Base-by-base conservation (phyloP, 2,329 filamentous ascomycete species). In the Plectosphaerella plurivora region DNA sequence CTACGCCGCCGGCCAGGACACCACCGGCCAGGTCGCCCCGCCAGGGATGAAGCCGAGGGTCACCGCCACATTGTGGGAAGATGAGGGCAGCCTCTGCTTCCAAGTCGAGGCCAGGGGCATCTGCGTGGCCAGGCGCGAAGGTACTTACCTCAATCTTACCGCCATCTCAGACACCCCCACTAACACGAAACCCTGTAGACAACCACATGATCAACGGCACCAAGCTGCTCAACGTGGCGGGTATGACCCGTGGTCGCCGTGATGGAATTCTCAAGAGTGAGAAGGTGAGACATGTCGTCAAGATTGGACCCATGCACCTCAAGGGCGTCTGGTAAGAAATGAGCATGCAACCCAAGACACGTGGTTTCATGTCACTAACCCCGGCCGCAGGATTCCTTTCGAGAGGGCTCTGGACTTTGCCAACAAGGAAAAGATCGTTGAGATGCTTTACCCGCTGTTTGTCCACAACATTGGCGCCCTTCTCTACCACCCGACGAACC, bases 151-250 rank as follows among this genome's bases (percentile, higher is more conserved):
- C 6, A 20, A 2, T 4, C 22, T 11, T 8, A 18, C 20, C 9
- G 10, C 20, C 15, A n/a, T 18, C 41, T 8, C 12, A 41, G 25
- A 18, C n/a, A 20, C 22, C 12, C 11, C 28, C 14, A 42, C 54
- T 57, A 28, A 55, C 37, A 18, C 5, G 28, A 33, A 33, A 35
- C 50, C 47, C 42, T 58, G n/a, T 25, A 95, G 93, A 97, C 63
- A 97, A 97, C 71, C 91, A 96, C 73, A 97, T 99, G 90, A 97
- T 99, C 70, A 99, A 97, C 64, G 94, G 94, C 16, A 99, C 94
- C 1, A 99, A 97, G 71, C 77, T 99, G 53, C 75, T 97, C 53
- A 99, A 99, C 60, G 94, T 99, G 50, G 94, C 94, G 49, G 93
- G 94, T 12, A 99, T 99, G 94, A 99, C 94, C 14, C 84, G 94